These are phyloP conservation scores for Gracilaria vermiculophylla DNA, from an alignment of 23 red algal species.

Conservation along the genomic window DNA sequence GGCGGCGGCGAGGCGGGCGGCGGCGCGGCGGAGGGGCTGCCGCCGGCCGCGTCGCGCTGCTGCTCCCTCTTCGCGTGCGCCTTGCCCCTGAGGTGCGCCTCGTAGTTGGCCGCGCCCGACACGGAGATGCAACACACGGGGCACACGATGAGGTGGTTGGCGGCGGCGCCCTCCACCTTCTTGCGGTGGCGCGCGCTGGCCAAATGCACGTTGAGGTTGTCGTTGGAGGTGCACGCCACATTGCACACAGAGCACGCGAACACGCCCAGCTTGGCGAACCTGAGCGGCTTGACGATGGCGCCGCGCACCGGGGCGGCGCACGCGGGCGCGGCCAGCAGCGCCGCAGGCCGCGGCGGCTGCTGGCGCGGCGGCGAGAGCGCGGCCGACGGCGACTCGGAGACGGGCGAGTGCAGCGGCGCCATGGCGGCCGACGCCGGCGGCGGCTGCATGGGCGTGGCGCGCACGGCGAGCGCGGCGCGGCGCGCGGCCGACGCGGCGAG, in stretches of 20 bases:
- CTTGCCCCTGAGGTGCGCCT: slow-evolving; percentile 44
- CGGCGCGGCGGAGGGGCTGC: too few relatives aligned
- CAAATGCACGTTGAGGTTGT: slow-evolving; percentile 31
- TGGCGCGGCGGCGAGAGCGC: not conserved
- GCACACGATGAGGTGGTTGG: not conserved
- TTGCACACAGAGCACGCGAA: slow-evolving; percentile 16
- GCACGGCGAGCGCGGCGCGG: not conserved
- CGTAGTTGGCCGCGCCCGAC: slow-evolving; percentile 27
- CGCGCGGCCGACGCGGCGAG: not conserved
- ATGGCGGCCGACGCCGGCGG: not conserved
- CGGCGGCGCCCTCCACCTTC: not conserved
- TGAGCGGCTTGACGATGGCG: not conserved
- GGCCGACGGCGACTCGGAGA: not conserved
- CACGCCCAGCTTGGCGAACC: not conserved
- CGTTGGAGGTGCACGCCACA: slow-evolving; percentile 33
- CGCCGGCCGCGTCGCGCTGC: not conserved
- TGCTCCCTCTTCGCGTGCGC: slow-evolving; percentile 20
- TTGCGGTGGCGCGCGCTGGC: slow-evolving; percentile 11
- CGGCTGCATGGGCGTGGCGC: not conserved
- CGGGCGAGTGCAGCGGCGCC: not conserved
- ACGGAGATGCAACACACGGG: slow-evolving; percentile 9
- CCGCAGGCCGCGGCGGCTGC: not conserved
- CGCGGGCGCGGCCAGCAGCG: not conserved
- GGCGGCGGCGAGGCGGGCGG: not conserved
- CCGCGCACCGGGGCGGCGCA: not conserved